Evolutionary conservation across 495 filamentous ascomycete genomes (phyloP).

Genomic region (Aspergillus asperescens): DNA sequence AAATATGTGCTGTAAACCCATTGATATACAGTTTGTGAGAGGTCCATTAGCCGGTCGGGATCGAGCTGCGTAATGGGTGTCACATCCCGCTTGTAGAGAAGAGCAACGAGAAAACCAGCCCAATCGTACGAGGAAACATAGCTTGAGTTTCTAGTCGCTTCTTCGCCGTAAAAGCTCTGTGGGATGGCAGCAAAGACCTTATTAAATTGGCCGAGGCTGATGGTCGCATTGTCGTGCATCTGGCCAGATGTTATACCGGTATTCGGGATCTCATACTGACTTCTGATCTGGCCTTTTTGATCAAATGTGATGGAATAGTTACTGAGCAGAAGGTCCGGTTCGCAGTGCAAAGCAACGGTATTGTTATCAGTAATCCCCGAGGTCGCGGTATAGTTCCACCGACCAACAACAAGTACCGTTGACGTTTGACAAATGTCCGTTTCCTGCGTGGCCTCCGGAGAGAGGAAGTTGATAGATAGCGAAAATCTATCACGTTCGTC

Average conservation of each 20-base stretch:
- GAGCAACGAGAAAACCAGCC: conserved; percentile 38
- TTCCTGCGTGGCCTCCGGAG: conserved; percentile 21
- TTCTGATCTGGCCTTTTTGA: conserved; percentile 29
- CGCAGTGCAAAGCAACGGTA: conserved; percentile 37
- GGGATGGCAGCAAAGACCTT: conserved; percentile 40
- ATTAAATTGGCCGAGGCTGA: conserved; percentile 40
- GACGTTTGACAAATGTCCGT: conserved; percentile 33
- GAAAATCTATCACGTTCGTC: conserved; percentile 25
- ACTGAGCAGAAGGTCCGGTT: conserved; percentile 25
- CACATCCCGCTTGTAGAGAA: conserved; percentile 31
- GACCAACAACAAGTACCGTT: conserved; percentile 34
- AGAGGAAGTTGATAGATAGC: conserved; percentile 37
- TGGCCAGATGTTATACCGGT: conserved; percentile 25
- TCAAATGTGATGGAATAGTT: conserved; percentile 32
- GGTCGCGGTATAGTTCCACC: conserved; percentile 34
- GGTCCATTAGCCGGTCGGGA: conserved; percentile 19
- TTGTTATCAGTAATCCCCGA: conserved; percentile 26
- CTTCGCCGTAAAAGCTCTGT: conserved; percentile 33
- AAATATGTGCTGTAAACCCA: conserved; percentile 44
- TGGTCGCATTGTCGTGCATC: conserved; percentile 38
- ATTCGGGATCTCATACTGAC: conserved; percentile 15
- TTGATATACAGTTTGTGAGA: conserved; percentile 35
- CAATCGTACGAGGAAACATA: conserved; percentile 38
- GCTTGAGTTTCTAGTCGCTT: conserved; percentile 21
- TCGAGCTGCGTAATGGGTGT: conserved; percentile 26